Conservation (phyloP, 129 eudicot species). For the Mikania micrantha region DNA sequence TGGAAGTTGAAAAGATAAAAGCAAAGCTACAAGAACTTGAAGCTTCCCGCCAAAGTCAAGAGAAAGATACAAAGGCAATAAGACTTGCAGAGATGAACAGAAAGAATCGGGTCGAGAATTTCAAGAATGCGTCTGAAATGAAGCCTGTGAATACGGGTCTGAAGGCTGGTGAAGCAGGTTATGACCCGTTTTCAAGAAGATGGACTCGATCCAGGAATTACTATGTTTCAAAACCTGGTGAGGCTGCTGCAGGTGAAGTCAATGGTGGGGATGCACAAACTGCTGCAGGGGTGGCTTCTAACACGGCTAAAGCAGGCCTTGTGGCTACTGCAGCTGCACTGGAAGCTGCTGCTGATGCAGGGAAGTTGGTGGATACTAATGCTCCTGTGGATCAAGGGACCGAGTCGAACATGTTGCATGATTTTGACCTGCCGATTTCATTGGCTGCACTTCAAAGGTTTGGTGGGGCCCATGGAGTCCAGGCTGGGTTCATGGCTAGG, state of each 20-base stretch:
- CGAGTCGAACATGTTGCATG: slow-evolving; percentile 61
- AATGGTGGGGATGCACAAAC: slow-evolving; percentile 28
- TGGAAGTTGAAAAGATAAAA: slow-evolving; percentile 66
- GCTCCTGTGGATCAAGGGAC: slow-evolving; percentile 94
- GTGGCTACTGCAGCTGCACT: too few relatives aligned
- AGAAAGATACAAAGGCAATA: slow-evolving; percentile 61
- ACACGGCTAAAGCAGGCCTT: slow-evolving; percentile 37
- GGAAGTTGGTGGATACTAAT: slow-evolving; percentile 83
- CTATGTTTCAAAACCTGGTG: slow-evolving; percentile 48
- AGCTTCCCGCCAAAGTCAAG: slow-evolving; percentile 47
- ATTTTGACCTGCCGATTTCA: slow-evolving; percentile 78
- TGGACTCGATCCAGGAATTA: slow-evolving; percentile 93
- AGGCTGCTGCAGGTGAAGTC: slow-evolving; percentile 34
- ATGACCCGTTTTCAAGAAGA: slow-evolving; percentile 96
- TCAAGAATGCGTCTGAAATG: slow-evolving; percentile 73
- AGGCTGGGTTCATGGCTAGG: slow-evolving; percentile 86
- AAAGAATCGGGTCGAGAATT: slow-evolving; percentile 82
- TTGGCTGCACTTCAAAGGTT: slow-evolving; percentile 66
- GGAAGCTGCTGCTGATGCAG: too few relatives aligned
- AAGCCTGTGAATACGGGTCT: slow-evolving; percentile 43
- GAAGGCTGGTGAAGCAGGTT: slow-evolving; percentile 94
- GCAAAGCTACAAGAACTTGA: slow-evolving; percentile 73
- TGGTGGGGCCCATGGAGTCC: slow-evolving; percentile 83
- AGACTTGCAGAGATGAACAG: slow-evolving; percentile 89
- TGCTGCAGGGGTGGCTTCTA: slow-evolving; percentile 16